A percentile compares a stretch with the other conserved stretches of the same genome.
phyloP scores from a whole-genome alignment of 441 rosid species.

The Jatropha podagrica region DNA sequence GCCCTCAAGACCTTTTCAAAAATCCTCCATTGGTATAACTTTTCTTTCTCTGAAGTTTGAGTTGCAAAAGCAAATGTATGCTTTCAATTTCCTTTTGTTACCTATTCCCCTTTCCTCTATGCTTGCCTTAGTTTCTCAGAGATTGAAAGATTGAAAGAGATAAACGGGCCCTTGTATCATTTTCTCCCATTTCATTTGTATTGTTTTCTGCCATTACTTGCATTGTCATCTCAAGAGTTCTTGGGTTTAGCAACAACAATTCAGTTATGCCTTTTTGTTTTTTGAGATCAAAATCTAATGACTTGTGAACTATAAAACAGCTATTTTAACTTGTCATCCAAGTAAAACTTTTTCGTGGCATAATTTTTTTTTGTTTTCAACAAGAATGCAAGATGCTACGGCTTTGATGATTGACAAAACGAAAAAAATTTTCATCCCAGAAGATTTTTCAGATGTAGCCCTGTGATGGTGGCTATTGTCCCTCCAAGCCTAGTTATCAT shows the following conservation, averaged over 20 bases:
- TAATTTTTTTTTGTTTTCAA: neutral
- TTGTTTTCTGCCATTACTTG: neutral
- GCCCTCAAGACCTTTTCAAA: constrained; percentile 90
- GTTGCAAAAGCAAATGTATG: neutral
- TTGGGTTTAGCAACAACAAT: neutral
- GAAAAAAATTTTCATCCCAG: neutral
- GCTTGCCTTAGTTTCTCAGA: neutral
- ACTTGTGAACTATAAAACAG: neutral
- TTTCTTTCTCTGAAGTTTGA: neutral
- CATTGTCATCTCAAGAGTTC: neutral
- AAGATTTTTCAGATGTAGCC: neutral
- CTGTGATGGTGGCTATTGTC: neutral
- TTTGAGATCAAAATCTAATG: neutral
- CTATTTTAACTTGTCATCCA: neutral
- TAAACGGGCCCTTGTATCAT: neutral
- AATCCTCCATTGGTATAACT: constrained; percentile 73
- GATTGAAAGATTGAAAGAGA: neutral
- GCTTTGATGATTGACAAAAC: neutral
- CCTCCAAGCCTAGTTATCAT: neutral
- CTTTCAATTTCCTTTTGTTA: neutral
- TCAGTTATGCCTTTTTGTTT: neutral
- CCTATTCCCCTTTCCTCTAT: neutral
- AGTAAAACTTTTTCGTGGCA: neutral
- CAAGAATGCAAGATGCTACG: neutral
- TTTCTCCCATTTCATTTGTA: neutral